Evolutionary conservation across 2,329 filamentous ascomycete species (phyloP).

Genomic region (Aureobasidium melanogenum): DNA sequence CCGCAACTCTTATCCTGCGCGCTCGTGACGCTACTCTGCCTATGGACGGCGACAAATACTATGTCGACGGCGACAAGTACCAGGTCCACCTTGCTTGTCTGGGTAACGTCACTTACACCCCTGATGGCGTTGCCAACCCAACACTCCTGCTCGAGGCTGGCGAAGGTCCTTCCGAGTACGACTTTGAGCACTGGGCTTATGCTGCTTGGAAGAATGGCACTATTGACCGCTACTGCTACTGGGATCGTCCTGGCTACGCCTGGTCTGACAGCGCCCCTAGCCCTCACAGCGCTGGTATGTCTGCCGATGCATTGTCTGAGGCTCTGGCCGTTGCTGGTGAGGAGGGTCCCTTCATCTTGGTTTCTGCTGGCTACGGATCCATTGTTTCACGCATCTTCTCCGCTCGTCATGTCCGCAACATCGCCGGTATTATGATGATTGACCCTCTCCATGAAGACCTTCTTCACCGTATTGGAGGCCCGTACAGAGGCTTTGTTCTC

Average conservation of each 20-base stretch:
- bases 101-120: constrained; percentile 56
- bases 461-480: constrained; percentile 56
- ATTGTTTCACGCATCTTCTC: constrained; percentile 89
- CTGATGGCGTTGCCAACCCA: constrained; percentile 49
- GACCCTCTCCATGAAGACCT: constrained; percentile 86
- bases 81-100: constrained; percentile 77
- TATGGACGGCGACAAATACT: constrained; percentile 65
- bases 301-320: constrained; percentile 81
- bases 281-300: constrained; percentile 85
- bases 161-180: constrained; percentile 67
- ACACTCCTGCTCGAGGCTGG: constrained; percentile 83
- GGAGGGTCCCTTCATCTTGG: constrained; percentile 78
- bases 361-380: constrained; percentile 77
- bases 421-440: constrained; percentile 74
- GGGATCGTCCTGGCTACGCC: constrained; percentile 80
- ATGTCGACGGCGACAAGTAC: constrained; percentile 78
- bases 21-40: constrained; percentile 67
- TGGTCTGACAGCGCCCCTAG: constrained; percentile 91
- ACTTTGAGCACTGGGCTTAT: constrained; percentile 72
- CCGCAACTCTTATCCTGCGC: constrained; percentile 69
- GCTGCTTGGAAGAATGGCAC: constrained; percentile 68
- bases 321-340: constrained; percentile 73
- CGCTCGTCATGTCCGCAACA: constrained; percentile 64
- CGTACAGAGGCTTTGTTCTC: constrained; percentile 68
- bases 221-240: constrained; percentile 87